Evolutionary conservation across 2,329 filamentous ascomycete species (phyloP).

Genomic region (Microdochium paspali): DNA sequence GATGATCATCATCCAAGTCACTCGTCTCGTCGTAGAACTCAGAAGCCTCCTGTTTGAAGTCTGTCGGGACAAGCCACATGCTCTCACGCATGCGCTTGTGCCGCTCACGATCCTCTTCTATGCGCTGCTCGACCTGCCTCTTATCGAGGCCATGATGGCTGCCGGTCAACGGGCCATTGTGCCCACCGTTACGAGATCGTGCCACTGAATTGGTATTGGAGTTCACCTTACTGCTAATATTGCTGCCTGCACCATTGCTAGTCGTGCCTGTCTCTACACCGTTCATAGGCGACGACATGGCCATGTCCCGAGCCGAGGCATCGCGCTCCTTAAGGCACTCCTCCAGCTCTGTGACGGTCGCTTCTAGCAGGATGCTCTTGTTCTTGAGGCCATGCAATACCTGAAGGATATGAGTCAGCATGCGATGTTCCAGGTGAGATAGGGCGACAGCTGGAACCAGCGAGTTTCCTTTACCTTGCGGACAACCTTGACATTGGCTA

Average conservation of each 20-base stretch:
- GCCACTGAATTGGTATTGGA: conserved; percentile 20
- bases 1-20: conserved; percentile 82
- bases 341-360: conserved; percentile 72
- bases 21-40: conserved; percentile 82
- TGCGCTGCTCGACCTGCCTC: conserved; percentile 85
- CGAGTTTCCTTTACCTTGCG: conserved; percentile 51
- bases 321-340: conserved; percentile 76
- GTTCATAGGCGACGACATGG: conserved; percentile 38
- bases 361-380: conserved; percentile 63
- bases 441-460: not conserved
- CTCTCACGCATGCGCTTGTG: conserved; percentile 88
- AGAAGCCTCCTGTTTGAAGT: conserved; percentile 61
- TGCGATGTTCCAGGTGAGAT: not conserved
- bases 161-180: conserved; percentile 7
- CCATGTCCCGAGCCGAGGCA: conserved; percentile 46
- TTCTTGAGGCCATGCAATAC: conserved; percentile 60
- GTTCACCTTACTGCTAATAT: conserved; percentile 17
- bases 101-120: conserved; percentile 91
- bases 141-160: conserved; percentile 53
- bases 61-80: conserved; percentile 77
- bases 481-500: conserved; percentile 89
- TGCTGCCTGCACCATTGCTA: conserved; percentile 29
- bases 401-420: conserved; percentile 22
- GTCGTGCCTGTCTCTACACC: conserved; percentile 28
- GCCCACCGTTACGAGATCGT: conserved; percentile 16